Evolutionary conservation across 768 basidiomycete genomes (phyloP).

Genomic region (Pleurotus tuber-regium): DNA sequence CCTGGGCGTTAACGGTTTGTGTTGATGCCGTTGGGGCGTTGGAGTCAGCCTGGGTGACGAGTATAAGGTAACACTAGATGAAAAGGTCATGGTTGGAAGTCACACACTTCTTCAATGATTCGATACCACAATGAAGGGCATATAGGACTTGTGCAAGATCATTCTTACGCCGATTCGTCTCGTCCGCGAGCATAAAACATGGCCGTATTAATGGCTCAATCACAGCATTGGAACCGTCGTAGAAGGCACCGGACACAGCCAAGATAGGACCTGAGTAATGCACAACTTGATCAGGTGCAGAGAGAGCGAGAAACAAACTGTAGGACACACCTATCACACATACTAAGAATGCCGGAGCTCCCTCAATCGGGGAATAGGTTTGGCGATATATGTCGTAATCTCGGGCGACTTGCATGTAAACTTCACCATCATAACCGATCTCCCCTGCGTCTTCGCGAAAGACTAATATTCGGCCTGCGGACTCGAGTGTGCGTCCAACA

Average conservation of each 20-base stretch:
- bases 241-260: slow-evolving; percentile 2
- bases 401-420: slow-evolving; percentile 5
- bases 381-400: slow-evolving; percentile 3
- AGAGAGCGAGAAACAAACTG: not conserved
- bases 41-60: not conserved
- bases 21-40: not conserved
- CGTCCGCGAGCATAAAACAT: slow-evolving; percentile 4
- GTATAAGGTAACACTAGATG: not conserved
- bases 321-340: slow-evolving; percentile 3
- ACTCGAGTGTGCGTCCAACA: not conserved
- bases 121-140: not conserved
- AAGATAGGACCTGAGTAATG: not conserved
- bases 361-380: not conserved
- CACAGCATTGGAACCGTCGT: not conserved
- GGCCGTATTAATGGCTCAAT: slow-evolving; percentile 1
- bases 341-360: slow-evolving; percentile 1
- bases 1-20: not conserved
- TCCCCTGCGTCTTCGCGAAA: not conserved
- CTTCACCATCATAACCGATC: not conserved
- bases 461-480: not conserved
- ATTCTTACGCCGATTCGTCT: not conserved
- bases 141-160: slow-evolving; percentile 3
- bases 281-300: not conserved
- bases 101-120: not conserved
- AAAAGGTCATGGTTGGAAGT: not conserved